Base-by-base conservation (phyloP, 2,329 filamentous ascomycete genomes). In the Thelonectria blattea region DNA sequence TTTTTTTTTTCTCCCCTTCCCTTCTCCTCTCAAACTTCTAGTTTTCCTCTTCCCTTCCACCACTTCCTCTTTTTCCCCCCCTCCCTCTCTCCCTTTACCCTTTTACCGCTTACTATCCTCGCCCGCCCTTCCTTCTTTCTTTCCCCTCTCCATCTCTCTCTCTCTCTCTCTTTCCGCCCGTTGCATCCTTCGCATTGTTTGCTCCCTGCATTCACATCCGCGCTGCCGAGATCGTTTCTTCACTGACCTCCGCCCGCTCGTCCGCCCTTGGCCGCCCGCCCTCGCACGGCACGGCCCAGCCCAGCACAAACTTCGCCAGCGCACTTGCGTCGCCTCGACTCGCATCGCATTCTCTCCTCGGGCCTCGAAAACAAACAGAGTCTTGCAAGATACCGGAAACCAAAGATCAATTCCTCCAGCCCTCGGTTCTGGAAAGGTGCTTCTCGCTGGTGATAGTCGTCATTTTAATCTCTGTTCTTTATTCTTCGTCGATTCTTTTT, bases 11-110 rank as follows among this genome's bases (percentile, higher is more conserved):
- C 68, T 74, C 69, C 64, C 69, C 41, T 50, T 50, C 39, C 27
- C 32, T 67, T 68, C 71, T 71, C 73, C 69, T 56, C 63, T 65
- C 64, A 69, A 68, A 66, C 71, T 70, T 64, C 58, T 70, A 70
- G 68, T 68, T 69, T 63, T 72, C 65, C 64, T 63, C 67, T 70
- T 37, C 66, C 68, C 67, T 70, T 37, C 67, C 68, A 71, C 68
- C 65, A 70, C 66, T 72, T 71, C 72, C 68, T 71, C 72, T 68
- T 71, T 71, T 72, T n/a, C n/a, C 27, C 68, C 68, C 68, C 67
- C 68, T 68, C 68, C 67, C 70, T 73, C 67, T 68, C 69, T 67
- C 71, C 53, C 58, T 47, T 64, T 63, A 43, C 50, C 57, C 56
- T 63, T 62, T 72, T 63, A 56, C 50, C 32, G 58, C 65, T 67